Evolutionary conservation across 208 protist genomes (phyloP).

Genomic region (Crithidia thermophila): DNA sequence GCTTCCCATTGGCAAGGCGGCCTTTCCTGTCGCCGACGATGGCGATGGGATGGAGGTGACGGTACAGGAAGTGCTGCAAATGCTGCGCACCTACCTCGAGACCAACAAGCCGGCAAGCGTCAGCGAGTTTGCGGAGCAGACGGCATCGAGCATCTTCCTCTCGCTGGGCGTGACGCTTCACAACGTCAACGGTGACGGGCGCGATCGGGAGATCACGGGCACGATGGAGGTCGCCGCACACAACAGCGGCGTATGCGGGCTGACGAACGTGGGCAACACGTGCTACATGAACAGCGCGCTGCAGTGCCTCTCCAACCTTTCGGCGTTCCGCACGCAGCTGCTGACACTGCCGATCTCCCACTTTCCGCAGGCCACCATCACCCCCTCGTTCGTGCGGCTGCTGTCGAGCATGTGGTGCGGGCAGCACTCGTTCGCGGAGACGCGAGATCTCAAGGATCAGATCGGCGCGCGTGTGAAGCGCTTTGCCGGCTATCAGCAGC

Average conservation of each 20-base stretch:
- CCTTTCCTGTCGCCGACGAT: constrained; percentile 6
- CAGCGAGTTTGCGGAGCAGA: constrained; percentile 16
- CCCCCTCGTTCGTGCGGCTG: constrained; percentile 46
- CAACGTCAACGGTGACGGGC: constrained; percentile 25
- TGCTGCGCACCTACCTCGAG: constrained; percentile 26
- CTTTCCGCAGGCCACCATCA: constrained; percentile 50
- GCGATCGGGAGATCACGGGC: constrained; percentile 26
- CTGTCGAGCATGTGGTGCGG: constrained; percentile 72
- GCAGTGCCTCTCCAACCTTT: constrained; percentile 88
- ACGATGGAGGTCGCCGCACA: constrained; percentile 33
- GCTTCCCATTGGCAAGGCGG: constrained; percentile 13
- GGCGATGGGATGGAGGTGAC: constrained; percentile 36
- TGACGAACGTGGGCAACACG: constrained; percentile 92
- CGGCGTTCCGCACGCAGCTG: constrained; percentile 70
- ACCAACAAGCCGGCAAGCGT: constrained; percentile 21
- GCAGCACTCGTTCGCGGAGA: constrained; percentile 39
- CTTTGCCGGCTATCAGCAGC: constrained; percentile 81
- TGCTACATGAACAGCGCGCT: constrained; percentile 95
- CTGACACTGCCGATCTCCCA: constrained; percentile 65
- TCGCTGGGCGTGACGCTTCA: constrained; percentile 29
- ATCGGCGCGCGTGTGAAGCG: constrained; percentile 55
- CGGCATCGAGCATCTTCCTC: constrained; percentile 16
- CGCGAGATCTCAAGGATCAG: constrained; percentile 56
- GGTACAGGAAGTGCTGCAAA: constrained; percentile 28
- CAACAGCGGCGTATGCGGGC: constrained; percentile 66